Evolutionary conservation across 2,329 filamentous ascomycete species (phyloP).

Genomic region (Xylaria sp.): DNA sequence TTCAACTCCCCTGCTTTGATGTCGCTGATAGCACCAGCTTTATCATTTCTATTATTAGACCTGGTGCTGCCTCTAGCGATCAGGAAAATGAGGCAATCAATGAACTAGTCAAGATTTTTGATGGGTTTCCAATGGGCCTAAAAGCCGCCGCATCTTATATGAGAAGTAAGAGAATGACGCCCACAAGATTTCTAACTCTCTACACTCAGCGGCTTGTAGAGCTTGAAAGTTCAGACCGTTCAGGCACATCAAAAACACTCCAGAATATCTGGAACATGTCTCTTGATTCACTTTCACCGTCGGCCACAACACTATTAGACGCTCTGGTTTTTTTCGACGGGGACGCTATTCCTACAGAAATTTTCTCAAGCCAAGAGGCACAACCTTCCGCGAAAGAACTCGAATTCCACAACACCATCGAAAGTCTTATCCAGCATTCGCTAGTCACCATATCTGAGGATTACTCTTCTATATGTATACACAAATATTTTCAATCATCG

Average conservation of each 20-base stretch:
- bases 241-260: background rate
- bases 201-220: background rate
- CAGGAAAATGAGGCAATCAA: background rate
- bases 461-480: background rate
- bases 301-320: background rate
- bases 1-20: background rate
- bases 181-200: background rate
- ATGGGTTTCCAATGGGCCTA: background rate
- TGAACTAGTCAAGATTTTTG: background rate
- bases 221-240: background rate
- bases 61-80: background rate
- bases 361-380: background rate
- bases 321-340: background rate
- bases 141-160: background rate
- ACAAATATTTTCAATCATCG: background rate
- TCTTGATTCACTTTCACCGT: background rate
- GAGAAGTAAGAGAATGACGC: background rate
- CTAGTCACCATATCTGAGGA: background rate
- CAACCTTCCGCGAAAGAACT: background rate
- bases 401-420: conserved; percentile 1
- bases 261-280: background rate
- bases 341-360: background rate
- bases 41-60: conserved; percentile 1
- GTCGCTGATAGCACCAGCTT: background rate
- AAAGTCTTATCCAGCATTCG: background rate